Base-by-base conservation (phyloP, 2,329 filamentous ascomycete species). In the Diaporthe sp. region DNA sequence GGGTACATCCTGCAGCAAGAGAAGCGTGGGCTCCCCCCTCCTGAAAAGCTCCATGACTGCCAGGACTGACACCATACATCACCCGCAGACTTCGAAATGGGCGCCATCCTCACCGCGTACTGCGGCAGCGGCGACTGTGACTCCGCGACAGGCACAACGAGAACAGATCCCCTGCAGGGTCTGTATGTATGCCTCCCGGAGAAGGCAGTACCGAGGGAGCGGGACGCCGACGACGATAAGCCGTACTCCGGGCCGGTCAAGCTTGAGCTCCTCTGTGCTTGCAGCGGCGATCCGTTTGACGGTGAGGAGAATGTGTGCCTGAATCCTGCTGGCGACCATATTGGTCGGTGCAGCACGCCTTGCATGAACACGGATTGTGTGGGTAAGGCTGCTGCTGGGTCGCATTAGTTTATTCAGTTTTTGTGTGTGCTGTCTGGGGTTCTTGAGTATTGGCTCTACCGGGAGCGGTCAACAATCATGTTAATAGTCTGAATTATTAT, bases 181-280 rank as follows among this genome's bases (percentile, higher is more conserved):
- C 55, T 77, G 22, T 77, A 67, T 34, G 61, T 77, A 19, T 77
- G 76, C 42, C 62, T 77, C 25, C 76, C 76, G 1, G 39, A 77
- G 57, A 31, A 44, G n/a, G 76, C 76, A 0, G 53, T 67, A 31
- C 76, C 73, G 5, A 77, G 51, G 39, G 71, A 71, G 61, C 74
- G 76, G 42, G 57, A 60, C 12, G 28, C 28, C 31, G 15, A 51
- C 12, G 73, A 71, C 17, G 73, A 70, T 34, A 49, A 49, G 55
- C 73, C 73, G 34, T 77, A 77, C 25, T 75, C 76, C 3, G 76
- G 76, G 10, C 76, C 76, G 5, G 71, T 77, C 62, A 77, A 77
- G 70, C 58, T 77, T 13, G 73, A 77, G 62, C 73, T 77, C 13
- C 51, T 77, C 37, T 77, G 76, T 58, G 76, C 76, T 22, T 77